Conservation (phyloP, 768 basidiomycete species). For the Mycena indigotica region DNA sequence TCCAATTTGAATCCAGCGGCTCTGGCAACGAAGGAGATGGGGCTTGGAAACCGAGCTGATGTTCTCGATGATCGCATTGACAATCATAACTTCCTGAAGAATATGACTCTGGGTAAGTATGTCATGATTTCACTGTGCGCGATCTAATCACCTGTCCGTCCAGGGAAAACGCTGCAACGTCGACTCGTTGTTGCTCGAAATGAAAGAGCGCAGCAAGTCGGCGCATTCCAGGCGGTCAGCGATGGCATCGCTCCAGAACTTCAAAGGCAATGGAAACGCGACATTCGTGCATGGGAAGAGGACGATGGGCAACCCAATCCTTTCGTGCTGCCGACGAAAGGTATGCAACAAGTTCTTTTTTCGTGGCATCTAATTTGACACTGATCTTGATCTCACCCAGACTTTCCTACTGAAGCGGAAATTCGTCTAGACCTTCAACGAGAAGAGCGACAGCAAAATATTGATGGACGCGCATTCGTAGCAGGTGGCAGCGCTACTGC, state of each 20-base stretch:
- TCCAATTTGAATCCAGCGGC: slow-evolving; percentile 24
- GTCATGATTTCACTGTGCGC: background rate
- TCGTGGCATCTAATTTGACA: no score
- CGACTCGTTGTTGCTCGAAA: slow-evolving; percentile 1
- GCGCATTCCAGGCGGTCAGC: slow-evolving; percentile 1
- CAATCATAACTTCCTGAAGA: slow-evolving; percentile 19
- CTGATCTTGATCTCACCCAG: background rate
- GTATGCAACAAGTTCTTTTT: background rate
- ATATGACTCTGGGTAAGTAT: slow-evolving; percentile 1
- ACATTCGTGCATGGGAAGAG: slow-evolving; percentile 4
- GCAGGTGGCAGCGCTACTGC: slow-evolving; percentile 4
- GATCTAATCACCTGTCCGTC: background rate
- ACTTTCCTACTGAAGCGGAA: background rate
- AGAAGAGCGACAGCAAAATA: background rate
- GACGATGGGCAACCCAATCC: slow-evolving; percentile 7
- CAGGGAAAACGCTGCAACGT: background rate
- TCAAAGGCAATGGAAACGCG: background rate
- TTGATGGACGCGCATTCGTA: background rate
- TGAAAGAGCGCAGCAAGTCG: slow-evolving; percentile 5
- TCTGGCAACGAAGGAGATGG: slow-evolving; percentile 33
- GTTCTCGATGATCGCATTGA: slow-evolving; percentile 31
- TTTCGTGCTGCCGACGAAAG: background rate
- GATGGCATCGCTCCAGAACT: background rate
- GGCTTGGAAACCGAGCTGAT: slow-evolving; percentile 23
- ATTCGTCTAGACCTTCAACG: slow-evolving; percentile 1